Percentiles rank a stretch among this genome's conserved stretches.
Evolutionary conservation across 1,284 basidiomycete genomes (phyloP).

Genomic region (Xerocomus nothofagi): DNA sequence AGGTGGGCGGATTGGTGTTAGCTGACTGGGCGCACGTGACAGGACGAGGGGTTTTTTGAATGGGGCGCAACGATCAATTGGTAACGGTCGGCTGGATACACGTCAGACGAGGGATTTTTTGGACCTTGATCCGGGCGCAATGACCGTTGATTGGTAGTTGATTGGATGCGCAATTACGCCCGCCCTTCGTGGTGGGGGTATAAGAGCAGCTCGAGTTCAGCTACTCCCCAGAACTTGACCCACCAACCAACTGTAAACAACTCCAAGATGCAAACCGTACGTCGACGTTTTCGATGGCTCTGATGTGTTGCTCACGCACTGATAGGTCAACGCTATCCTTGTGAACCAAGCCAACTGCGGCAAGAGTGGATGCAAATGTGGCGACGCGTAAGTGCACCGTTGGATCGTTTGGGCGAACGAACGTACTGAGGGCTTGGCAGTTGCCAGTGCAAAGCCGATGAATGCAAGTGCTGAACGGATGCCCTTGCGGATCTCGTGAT

Average conservation of each 20-base stretch:
- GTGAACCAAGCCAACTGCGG: conserved; percentile 12
- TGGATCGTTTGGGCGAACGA: background rate
- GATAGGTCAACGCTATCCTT: conserved; percentile 1
- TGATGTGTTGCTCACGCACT: background rate
- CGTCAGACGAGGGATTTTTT: background rate
- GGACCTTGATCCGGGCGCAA: background rate
- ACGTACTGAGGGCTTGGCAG: conserved; percentile 3
- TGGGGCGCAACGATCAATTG: too few species aligned
- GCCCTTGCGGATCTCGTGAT: background rate
- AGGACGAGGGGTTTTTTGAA: too few species aligned
- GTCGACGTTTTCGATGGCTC: background rate
- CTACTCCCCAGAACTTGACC: background rate
- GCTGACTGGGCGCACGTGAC: too few species aligned
- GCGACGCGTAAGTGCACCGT: conserved; percentile 1
- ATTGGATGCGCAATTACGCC: too few species aligned
- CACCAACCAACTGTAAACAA: background rate
- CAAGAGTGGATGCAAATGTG: background rate
- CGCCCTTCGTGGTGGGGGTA: background rate
- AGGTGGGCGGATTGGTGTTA: too few species aligned
- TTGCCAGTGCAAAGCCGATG: conserved; percentile 16
- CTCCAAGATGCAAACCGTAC: conserved; percentile 4
- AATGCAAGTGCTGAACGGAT: conserved; percentile 17
- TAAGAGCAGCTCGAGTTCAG: background rate
- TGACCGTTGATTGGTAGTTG: background rate
- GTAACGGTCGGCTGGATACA: too few species aligned